A percentile compares a stretch with the other conserved stretches of the same genome.
phyloP scores from a whole-genome alignment of 495 filamentous ascomycete genomes.

The Hypoxylon cercidicola region DNA sequence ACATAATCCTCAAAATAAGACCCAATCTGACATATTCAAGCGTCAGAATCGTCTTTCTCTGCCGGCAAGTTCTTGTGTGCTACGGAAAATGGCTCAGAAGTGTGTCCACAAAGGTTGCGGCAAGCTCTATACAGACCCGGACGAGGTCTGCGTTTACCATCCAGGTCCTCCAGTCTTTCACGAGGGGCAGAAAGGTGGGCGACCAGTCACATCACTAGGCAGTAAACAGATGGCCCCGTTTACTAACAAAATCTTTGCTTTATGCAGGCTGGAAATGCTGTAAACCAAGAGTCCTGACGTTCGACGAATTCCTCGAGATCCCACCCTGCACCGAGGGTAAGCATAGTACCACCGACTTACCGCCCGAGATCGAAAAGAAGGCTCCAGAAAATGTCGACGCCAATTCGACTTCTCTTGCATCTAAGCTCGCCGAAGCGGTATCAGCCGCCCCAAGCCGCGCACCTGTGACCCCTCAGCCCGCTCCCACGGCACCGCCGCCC shows the following conservation, averaged over 20 bases:
- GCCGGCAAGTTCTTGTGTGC: background rate
- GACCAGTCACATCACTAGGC: conserved; percentile 10
- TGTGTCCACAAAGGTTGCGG: conserved; percentile 97
- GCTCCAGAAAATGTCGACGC: conserved; percentile 38
- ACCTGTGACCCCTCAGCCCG: conserved; percentile 63
- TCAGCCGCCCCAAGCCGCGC: conserved; percentile 59
- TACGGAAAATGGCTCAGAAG: conserved; percentile 77
- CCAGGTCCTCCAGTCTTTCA: conserved; percentile 95
- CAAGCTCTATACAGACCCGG: conserved; percentile 83
- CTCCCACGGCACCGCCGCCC: conserved; percentile 70
- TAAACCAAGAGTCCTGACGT: conserved; percentile 96
- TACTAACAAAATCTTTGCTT: background rate
- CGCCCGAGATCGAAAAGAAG: conserved; percentile 66
- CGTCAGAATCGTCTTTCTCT: background rate
- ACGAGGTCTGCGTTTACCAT: conserved; percentile 91
- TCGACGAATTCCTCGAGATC: conserved; percentile 97
- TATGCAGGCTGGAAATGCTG: conserved; percentile 96
- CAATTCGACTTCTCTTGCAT: conserved; percentile 45
- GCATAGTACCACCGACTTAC: conserved; percentile 83
- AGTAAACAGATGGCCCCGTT: conserved; percentile 4
- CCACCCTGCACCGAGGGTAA: conserved; percentile 93
- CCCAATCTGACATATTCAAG: background rate
- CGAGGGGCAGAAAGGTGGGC: conserved; percentile 96
- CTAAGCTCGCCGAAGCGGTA: conserved; percentile 49
- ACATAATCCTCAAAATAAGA: conserved; percentile 5